Conservation (phyloP, 306 rosid species). For the Herpetospermum pedunculosum region DNA sequence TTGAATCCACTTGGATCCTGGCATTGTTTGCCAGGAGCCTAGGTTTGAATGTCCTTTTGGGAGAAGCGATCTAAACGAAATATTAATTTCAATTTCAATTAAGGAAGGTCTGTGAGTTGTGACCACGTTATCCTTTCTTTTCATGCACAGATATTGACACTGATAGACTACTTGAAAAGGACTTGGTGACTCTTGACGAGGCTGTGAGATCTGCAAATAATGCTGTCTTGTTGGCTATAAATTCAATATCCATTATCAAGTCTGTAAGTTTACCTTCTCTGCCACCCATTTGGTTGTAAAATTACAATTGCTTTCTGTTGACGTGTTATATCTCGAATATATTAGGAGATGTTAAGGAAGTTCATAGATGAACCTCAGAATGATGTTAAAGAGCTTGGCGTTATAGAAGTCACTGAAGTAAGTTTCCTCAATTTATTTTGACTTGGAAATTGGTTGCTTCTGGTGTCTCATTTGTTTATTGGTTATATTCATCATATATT, state of each 20-base stretch:
- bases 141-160: constrained; percentile 58
- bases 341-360: constrained; percentile 55
- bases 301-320: constrained; percentile 10
- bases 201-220: constrained; percentile 84
- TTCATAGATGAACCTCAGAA: constrained; percentile 31
- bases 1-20: neutral
- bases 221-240: constrained; percentile 74
- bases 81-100: neutral
- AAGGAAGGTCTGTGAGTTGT: neutral
- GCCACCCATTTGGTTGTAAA: constrained; percentile 10
- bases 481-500: neutral
- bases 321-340: constrained; percentile 18
- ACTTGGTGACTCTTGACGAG: constrained; percentile 87
- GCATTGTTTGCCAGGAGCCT: neutral
- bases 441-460: constrained; percentile 8
- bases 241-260: constrained; percentile 55
- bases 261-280: constrained; percentile 51
- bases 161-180: constrained; percentile 68
- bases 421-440: constrained; percentile 16
- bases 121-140: constrained; percentile 8
- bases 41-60: neutral
- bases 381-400: constrained; percentile 32
- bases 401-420: constrained; percentile 49
- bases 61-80: neutral
- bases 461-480: neutral